Evolutionary conservation across 1,284 basidiomycete genomes (phyloP).

Genomic region (Uromyces viciae-fabae): DNA sequence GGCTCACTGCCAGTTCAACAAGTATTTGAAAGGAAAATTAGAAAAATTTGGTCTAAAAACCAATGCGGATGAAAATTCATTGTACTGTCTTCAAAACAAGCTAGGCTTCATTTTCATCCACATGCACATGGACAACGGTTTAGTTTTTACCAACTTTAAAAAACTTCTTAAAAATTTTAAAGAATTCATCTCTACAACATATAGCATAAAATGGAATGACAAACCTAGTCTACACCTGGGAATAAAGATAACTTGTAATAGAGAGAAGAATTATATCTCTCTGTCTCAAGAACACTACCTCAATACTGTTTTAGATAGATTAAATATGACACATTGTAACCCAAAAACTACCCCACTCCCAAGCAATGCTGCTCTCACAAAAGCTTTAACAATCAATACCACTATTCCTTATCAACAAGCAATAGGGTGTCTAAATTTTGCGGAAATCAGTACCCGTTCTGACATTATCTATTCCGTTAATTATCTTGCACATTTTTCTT

Average conservation of each 20-base stretch:
- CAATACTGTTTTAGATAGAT: neutral
- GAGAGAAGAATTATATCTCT: neutral
- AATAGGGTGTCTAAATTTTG: neutral
- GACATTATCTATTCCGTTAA: neutral
- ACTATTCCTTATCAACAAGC: too few species aligned
- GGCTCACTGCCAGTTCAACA: slow-evolving; percentile 2
- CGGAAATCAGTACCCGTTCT: neutral
- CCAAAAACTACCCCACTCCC: neutral
- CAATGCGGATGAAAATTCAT: neutral
- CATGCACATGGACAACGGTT: neutral
- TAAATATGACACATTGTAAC: slow-evolving; percentile 5
- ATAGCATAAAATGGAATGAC: neutral
- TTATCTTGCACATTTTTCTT: neutral
- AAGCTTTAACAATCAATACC: neutral
- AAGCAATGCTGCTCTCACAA: neutral
- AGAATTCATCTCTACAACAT: neutral
- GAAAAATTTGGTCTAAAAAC: neutral
- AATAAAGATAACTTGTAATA: neutral
- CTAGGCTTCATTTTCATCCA: neutral
- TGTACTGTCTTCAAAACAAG: neutral
- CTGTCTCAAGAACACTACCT: slow-evolving; percentile 5
- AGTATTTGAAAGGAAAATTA: neutral
- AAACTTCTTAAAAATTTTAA: neutral
- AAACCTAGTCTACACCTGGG: neutral
- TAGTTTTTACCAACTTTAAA: neutral